These are phyloP conservation scores for Stephania japonica DNA, from an alignment of 164 flowering plant species.

Conservation along the genomic window DNA sequence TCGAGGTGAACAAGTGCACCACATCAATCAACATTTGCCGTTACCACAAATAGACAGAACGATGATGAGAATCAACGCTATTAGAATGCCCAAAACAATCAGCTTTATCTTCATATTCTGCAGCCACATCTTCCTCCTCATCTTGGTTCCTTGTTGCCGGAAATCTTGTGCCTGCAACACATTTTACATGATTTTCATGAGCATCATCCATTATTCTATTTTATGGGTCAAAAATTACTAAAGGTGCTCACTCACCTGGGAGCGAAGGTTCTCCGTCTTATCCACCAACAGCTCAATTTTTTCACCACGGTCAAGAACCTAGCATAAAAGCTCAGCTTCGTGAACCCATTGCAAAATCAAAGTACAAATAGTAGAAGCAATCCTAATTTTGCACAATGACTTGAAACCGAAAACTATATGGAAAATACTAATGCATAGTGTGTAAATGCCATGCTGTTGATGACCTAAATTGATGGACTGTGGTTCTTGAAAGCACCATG, in stretches of 20 bases:
- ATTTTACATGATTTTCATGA: neutral
- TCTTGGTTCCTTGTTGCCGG: conserved; percentile 61
- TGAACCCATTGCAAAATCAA: neutral
- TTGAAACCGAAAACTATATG: neutral
- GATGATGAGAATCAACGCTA: conserved; percentile 74
- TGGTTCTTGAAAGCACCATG: neutral
- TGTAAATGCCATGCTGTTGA: neutral
- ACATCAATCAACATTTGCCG: conserved; percentile 37
- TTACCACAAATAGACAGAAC: conserved; percentile 62
- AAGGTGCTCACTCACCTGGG: conserved; percentile 46
- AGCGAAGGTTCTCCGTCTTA: conserved; percentile 83
- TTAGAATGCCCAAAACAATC: conserved; percentile 57
- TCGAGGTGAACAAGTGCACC: neutral
- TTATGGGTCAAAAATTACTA: neutral
- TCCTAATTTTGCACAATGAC: neutral
- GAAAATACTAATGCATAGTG: too few species aligned
- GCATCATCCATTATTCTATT: neutral
- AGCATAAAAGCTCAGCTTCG: neutral
- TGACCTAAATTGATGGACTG: neutral
- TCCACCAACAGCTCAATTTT: conserved; percentile 88
- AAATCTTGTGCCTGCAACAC: conserved; percentile 81
- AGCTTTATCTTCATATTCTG: conserved; percentile 91
- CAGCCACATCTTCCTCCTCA: conserved; percentile 87
- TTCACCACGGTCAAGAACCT: conserved; percentile 97
- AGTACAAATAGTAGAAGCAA: neutral